Evolutionary conservation across 2,329 filamentous ascomycete genomes (phyloP).

Genomic region (Cytospora mali): DNA sequence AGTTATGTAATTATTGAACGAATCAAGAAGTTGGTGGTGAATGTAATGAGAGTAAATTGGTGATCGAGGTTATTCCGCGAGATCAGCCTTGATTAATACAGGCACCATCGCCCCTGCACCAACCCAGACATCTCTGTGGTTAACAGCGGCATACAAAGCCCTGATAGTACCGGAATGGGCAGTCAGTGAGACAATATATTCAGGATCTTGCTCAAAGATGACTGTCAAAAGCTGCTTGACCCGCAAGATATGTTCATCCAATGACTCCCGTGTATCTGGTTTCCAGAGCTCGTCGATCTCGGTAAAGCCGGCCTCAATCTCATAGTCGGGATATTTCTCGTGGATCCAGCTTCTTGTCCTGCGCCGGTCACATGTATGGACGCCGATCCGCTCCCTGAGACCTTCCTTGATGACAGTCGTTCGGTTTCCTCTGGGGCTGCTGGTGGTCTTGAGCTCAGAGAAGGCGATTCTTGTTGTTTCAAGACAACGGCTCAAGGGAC

Average conservation of each 20-base stretch:
- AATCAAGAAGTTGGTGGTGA: too few species aligned
- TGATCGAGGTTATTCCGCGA: not conserved
- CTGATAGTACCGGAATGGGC: slow-evolving; percentile 52
- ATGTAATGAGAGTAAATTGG: too few species aligned
- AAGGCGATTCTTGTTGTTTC: slow-evolving; percentile 51
- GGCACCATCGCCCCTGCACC: not conserved
- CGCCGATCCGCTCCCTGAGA: slow-evolving; percentile 60
- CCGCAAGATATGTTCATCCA: slow-evolving; percentile 47
- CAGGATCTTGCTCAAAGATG: slow-evolving; percentile 46
- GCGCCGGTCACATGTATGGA: slow-evolving; percentile 64
- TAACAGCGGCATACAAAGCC: slow-evolving; percentile 7
- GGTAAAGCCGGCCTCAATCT: slow-evolving; percentile 55
- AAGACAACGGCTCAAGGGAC: slow-evolving; percentile 60
- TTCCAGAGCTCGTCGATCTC: slow-evolving; percentile 59
- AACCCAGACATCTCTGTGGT: slow-evolving; percentile 9
- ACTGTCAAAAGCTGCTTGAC: slow-evolving; percentile 49
- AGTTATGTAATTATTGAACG: too few species aligned
- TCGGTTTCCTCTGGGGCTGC: slow-evolving; percentile 40
- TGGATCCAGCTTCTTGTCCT: slow-evolving; percentile 51
- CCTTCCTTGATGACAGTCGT: slow-evolving; percentile 59
- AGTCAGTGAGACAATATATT: slow-evolving; percentile 51
- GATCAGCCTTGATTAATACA: not conserved
- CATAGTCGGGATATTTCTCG: slow-evolving; percentile 51
- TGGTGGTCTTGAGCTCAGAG: not conserved
- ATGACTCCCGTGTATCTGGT: slow-evolving; percentile 50